These are phyloP conservation scores for Gossypium stocksii DNA, from an alignment of 345 rosid species.

Conservation along the genomic window DNA sequence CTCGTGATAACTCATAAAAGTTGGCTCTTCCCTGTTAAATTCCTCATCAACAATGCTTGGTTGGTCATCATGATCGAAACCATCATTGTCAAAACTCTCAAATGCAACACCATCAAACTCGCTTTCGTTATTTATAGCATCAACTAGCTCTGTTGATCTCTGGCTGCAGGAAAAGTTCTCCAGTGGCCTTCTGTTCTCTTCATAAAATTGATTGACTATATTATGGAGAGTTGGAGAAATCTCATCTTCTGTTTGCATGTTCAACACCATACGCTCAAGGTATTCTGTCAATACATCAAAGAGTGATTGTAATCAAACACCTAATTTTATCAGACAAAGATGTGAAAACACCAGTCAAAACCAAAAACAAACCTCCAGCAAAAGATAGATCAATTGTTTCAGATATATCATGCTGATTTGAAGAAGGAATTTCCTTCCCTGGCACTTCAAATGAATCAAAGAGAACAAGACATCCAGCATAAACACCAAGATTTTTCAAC, in stretches of 20 bases:
- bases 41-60: slow-evolving; percentile 43
- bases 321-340: background rate
- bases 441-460: slow-evolving; percentile 88
- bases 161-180: slow-evolving; percentile 46
- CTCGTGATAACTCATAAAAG: slow-evolving; percentile 52
- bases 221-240: slow-evolving; percentile 67
- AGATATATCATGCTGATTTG: slow-evolving; percentile 40
- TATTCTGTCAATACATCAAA: slow-evolving; percentile 43
- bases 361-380: slow-evolving; percentile 56
- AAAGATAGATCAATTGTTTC: slow-evolving; percentile 72
- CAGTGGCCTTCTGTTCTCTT: slow-evolving; percentile 55
- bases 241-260: slow-evolving; percentile 58
- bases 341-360: slow-evolving; percentile 1
- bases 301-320: slow-evolving; percentile 1
- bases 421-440: slow-evolving; percentile 53
- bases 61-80: slow-evolving; percentile 52
- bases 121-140: slow-evolving; percentile 31
- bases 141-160: slow-evolving; percentile 38
- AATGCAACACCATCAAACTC: slow-evolving; percentile 44
- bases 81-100: slow-evolving; percentile 46
- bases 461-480: slow-evolving; percentile 80
- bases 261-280: slow-evolving; percentile 62
- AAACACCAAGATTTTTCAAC: slow-evolving; percentile 86
- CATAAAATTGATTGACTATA: slow-evolving; percentile 64
- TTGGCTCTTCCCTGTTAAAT: slow-evolving; percentile 37